Base-by-base conservation (phyloP, 495 filamentous ascomycete species). In the Geoglossum glabrum region DNA sequence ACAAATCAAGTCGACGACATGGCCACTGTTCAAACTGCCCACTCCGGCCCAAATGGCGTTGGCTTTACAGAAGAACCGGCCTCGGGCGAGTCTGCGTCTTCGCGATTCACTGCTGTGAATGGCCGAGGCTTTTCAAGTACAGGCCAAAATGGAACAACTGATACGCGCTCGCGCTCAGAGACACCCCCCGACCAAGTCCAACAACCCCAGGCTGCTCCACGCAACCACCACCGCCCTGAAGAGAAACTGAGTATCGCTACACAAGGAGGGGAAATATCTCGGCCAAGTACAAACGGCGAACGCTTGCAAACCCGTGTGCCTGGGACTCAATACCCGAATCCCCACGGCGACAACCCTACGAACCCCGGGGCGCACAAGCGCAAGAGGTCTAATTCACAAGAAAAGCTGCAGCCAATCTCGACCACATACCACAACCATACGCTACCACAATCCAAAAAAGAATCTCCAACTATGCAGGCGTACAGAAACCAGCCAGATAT, bases 81-180 rank as follows among this genome's bases (percentile, higher is more conserved):
- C 43, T n/a, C 58, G 17, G 60, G 56, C 51, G 61, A 62, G 54
- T 59, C 60, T 28, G 25, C 60, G 30, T 33, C 40, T 23, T 57
- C 64, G 34, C 62, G 57, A 36, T 66, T 66, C 59, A 66, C 64
- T 15, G 60, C 64, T 40, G 64, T 66, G 33, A 66, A 66, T 56
- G 62, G 64, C 15, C 57, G 60, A 55, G 47, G 54, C 7, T 65
- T 62, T 19, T 60, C 61, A 45, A 54, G 62, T 11, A 60, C 60
- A 40, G 57, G 56, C 34, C 64, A 49, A 47, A 54, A 62, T 57
- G 56, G 57, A 52, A 47, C 40, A 21, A 59, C 60, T 56, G 59
- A 58, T 55, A 13, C 49, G 1, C 49, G 23, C 25, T 28, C 49
- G 2, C 25, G 25, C 23, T 52, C 49, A 28, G 49, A 52, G 25